A percentile compares a stretch with the other conserved stretches of the same genome.
These are phyloP conservation scores for Solanum tarapatanum DNA, from an alignment of 257 asterid genomes.

Conservation along the genomic window DNA sequence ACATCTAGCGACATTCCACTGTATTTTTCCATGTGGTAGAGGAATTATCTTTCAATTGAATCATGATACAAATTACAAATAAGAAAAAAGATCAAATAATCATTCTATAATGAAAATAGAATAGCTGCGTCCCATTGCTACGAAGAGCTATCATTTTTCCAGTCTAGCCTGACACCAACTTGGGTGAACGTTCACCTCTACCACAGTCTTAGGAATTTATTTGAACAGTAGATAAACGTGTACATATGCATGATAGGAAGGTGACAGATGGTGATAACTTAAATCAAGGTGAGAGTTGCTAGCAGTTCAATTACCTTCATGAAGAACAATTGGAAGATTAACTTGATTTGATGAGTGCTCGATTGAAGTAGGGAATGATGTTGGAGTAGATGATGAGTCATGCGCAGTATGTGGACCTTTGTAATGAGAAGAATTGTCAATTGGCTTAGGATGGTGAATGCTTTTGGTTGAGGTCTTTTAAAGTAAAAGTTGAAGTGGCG, in stretches of 20 bases:
- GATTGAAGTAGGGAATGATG: background rate
- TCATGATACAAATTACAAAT: too few relatives aligned
- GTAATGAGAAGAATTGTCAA: background rate
- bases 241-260: background rate
- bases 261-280: background rate
- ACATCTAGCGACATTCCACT: background rate
- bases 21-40: background rate
- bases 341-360: background rate
- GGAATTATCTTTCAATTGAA: background rate
- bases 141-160: background rate
- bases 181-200: background rate
- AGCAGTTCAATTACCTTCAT: background rate
- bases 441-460: background rate
- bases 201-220: background rate
- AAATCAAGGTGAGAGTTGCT: background rate
- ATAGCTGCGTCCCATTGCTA: background rate
- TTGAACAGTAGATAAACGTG: background rate
- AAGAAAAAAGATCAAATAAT: too few relatives aligned
- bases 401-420: background rate
- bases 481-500: background rate
- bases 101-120: too few relatives aligned
- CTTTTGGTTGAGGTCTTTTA: background rate
- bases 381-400: background rate
- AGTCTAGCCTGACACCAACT: background rate
- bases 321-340: background rate